Evolutionary conservation across 1,284 basidiomycete species (phyloP).

Genomic region (Inonotus hispidus): DNA sequence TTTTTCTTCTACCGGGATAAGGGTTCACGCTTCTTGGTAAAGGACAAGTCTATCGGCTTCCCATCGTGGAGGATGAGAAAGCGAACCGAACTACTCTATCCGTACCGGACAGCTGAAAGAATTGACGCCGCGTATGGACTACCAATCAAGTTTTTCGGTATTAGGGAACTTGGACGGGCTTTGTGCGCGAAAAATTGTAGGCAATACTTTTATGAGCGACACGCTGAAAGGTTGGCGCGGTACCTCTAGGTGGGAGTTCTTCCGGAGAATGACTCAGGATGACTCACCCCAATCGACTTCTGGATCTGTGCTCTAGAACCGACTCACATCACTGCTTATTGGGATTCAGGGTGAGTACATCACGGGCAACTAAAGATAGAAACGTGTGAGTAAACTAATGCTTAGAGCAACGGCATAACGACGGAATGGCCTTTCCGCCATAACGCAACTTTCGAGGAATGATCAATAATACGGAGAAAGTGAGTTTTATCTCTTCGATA

Average conservation of each 20-base stretch:
- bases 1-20: not conserved
- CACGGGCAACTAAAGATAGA: not conserved
- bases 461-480: too few species aligned
- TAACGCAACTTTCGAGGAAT: too few species aligned
- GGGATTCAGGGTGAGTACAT: not conserved
- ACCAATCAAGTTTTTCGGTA: not conserved
- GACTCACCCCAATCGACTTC: not conserved
- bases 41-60: not conserved
- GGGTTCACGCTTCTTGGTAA: too few species aligned
- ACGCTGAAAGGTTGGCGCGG: not conserved
- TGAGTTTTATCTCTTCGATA: too few species aligned
- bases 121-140: not conserved
- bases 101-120: not conserved
- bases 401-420: not conserved
- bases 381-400: not conserved
- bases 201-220: not conserved
- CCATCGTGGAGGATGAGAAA: not conserved
- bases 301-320: not conserved
- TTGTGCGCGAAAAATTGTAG: not conserved
- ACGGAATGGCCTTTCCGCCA: not conserved
- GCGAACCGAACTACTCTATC: not conserved
- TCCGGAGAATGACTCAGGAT: slow-evolving; percentile 2
- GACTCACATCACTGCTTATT: not conserved
- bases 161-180: not conserved
- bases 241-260: not conserved